These are phyloP conservation scores for Rhododendron williamsianum DNA, from an alignment of 148 eudicot species.

Conservation along the genomic window DNA sequence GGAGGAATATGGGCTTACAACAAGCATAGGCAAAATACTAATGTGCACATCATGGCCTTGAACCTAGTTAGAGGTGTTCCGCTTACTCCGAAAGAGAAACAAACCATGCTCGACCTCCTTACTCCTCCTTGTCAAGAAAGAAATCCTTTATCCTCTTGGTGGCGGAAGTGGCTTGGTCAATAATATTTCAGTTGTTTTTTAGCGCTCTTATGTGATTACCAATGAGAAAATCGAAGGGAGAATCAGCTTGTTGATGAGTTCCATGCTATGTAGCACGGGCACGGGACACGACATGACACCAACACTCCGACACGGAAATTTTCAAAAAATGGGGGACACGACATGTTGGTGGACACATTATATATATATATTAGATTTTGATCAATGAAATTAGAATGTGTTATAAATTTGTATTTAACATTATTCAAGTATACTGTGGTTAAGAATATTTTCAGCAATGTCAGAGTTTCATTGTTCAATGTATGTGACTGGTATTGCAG, in stretches of 20 bases:
- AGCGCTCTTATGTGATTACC: not conserved
- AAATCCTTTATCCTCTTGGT: no score
- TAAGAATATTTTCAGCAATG: not conserved
- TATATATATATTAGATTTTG: no score
- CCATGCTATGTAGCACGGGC: not conserved
- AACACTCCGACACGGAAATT: no score
- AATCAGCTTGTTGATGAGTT: not conserved
- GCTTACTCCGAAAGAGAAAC: no score
- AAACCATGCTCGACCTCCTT: no score
- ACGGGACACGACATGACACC: no score
- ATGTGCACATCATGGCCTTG: no score
- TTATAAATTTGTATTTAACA: not conserved
- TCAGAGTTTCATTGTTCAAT: not conserved
- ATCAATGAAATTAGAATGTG: not conserved
- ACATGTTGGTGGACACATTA: no score
- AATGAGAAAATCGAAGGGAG: not conserved
- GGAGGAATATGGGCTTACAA: constrained; percentile 83
- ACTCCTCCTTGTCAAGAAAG: no score
- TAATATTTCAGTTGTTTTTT: not conserved
- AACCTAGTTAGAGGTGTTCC: no score
- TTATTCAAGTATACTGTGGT: not conserved
- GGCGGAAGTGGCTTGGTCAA: not conserved
- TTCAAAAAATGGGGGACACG: no score
- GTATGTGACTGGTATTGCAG: not conserved
- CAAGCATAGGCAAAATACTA: constrained; percentile 43